Percentiles rank a stretch among this genome's conserved stretches.
These are phyloP conservation scores for Helenozyma baotianmanensis DNA, from an alignment of 805 yeast species.

Conservation along the genomic window DNA sequence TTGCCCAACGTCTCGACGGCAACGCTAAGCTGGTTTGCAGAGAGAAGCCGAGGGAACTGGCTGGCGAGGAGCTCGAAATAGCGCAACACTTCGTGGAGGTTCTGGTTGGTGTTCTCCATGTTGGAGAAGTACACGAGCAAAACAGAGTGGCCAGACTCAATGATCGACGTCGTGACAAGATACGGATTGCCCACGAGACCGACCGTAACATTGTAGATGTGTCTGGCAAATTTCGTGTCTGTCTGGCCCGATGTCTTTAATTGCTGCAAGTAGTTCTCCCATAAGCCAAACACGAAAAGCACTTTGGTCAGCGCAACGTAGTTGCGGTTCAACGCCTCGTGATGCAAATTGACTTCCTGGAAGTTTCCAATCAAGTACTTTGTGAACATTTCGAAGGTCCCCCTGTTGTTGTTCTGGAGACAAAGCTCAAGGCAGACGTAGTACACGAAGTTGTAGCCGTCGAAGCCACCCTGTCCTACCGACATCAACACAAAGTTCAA, in stretches of 20 bases:
- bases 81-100: slow-evolving; percentile 18
- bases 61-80: slow-evolving; percentile 45
- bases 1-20: slow-evolving; percentile 56
- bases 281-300: slow-evolving; percentile 42
- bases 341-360: slow-evolving; percentile 26
- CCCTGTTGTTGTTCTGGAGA: slow-evolving; percentile 17
- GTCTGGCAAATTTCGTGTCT: slow-evolving; percentile 17
- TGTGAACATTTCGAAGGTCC: slow-evolving; percentile 16
- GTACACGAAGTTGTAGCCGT: slow-evolving; percentile 57
- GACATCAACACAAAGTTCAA: slow-evolving; percentile 45
- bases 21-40: slow-evolving; percentile 50
- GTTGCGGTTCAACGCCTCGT: slow-evolving; percentile 22
- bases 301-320: slow-evolving; percentile 34
- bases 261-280: slow-evolving; percentile 42
- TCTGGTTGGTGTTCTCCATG: slow-evolving; percentile 13
- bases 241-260: slow-evolving; percentile 23
- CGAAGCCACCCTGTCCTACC: slow-evolving; percentile 63
- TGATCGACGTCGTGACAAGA: slow-evolving; percentile 23
- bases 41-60: slow-evolving; percentile 55
- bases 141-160: slow-evolving; percentile 67
- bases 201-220: slow-evolving; percentile 28
- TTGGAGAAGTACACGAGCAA: slow-evolving; percentile 33
- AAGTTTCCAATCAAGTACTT: slow-evolving; percentile 30
- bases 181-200: slow-evolving; percentile 23
- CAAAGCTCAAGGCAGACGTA: slow-evolving; percentile 43